These are phyloP conservation scores for Entomortierella parvispora DNA, from an alignment of 192 early-diverging fungal genomes.

Conservation along the genomic window DNA sequence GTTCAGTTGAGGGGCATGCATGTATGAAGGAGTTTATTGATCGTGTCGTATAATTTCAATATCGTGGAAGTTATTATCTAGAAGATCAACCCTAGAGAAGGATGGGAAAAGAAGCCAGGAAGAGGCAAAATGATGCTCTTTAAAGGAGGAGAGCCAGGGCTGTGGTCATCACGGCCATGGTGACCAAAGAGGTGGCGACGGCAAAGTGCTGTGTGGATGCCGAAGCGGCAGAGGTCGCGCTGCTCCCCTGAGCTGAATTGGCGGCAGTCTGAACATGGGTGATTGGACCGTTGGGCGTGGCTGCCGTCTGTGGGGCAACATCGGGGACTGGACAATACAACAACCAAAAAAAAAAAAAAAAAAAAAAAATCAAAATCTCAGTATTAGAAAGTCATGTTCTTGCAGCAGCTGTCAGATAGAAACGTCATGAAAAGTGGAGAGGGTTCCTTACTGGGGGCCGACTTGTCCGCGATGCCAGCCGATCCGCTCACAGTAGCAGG, in stretches of 20 bases:
- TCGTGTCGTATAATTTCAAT: no score
- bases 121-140: no score
- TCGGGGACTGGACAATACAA: background rate
- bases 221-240: background rate
- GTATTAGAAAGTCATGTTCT: no score
- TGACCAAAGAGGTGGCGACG: background rate
- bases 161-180: no score
- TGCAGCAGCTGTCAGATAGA: background rate
- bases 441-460: background rate
- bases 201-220: background rate
- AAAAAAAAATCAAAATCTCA: background rate
- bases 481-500: no score
- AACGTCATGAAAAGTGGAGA: background rate
- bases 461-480: conserved; percentile 2
- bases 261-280: conserved; percentile 23
- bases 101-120: no score
- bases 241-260: conserved; percentile 18
- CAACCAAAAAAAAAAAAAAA: background rate
- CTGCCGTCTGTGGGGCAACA: conserved; percentile 2
- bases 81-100: no score
- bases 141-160: no score
- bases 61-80: no score
- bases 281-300: conserved; percentile 20
- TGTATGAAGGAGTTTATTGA: no score
- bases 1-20: no score